Base-by-base conservation (phyloP, 2,329 filamentous ascomycete species). In the Colletotrichum agaves region DNA sequence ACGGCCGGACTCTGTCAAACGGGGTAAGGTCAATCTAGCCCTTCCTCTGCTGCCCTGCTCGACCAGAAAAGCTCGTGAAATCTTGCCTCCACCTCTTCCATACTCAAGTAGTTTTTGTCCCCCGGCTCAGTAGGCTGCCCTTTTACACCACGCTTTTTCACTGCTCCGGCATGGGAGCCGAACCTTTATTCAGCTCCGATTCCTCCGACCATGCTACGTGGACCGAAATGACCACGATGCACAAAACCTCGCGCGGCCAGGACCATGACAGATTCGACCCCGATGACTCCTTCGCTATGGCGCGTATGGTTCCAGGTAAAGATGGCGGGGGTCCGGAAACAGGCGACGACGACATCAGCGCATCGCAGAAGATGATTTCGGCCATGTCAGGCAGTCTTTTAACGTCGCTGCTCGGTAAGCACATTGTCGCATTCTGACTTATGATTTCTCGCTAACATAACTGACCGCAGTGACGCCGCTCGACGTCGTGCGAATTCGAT, bases 401-500 rank as follows among this genome's bases (percentile, higher is more conserved):
- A 70, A 98, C 95, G 8, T 96, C 94, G 19, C 80, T 98, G 27
- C 86, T 98, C 46, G 93, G 94, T 97, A 85, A 72, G 87, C 77
- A 65, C 11, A 17, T 6, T 23, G 3, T 37, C 31, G 27, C 39
- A 15, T 8, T 17, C 12, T 12, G 33, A 17, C 35, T 17, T 10
- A 23, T 19, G 47, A 58, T 46, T 59, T 67, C 19, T 27, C 23
- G 59, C 71, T 65, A 56, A 66, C 50, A 43, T 33, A 33, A 21
- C 21, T 19, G n/a, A 27, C 17, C 23, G 8, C 72, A 97, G 95
- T 97, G 35, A 99, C 96, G 5, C 96, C 96, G 52, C 90, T 99
- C 59, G 96, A 99, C 76, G 96, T 99, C 70, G 96, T 99, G 69
- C 93, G 96, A 70, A 93, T 99, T 52, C 93, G 96, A 70, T 85